Percentiles rank a stretch among this genome's conserved stretches.
phyloP scores from a whole-genome alignment of 2,329 filamentous ascomycete genomes.

The Microdochium paspali region DNA sequence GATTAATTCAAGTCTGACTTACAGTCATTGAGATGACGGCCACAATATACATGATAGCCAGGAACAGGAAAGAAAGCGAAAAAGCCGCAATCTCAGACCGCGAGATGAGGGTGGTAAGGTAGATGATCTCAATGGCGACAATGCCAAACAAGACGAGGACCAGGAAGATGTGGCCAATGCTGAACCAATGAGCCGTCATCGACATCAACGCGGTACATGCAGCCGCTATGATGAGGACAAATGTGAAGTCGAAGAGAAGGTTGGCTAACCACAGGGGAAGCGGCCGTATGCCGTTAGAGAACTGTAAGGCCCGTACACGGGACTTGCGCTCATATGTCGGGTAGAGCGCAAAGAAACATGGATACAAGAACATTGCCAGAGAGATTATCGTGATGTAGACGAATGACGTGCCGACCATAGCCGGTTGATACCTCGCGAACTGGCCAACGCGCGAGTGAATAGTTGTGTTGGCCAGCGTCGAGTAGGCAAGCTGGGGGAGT shows the following conservation, averaged over 20 bases:
- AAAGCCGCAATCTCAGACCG: constrained; percentile 56
- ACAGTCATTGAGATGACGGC: constrained; percentile 15
- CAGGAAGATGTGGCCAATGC: constrained; percentile 51
- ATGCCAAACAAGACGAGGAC: constrained; percentile 56
- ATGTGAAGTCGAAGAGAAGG: constrained; percentile 51
- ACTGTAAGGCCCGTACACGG: constrained; percentile 56
- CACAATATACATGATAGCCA: constrained; percentile 13
- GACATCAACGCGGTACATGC: constrained; percentile 46
- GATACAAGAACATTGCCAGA: constrained; percentile 45
- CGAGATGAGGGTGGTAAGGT: constrained; percentile 52
- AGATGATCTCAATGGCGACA: constrained; percentile 48
- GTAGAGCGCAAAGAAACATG: constrained; percentile 58
- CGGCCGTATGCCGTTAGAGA: constrained; percentile 58
- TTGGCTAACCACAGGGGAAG: constrained; percentile 57
- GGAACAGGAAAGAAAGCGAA: constrained; percentile 33
- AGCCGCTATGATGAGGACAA: constrained; percentile 34
- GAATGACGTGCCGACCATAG: constrained; percentile 10
- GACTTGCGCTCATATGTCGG: constrained; percentile 51
- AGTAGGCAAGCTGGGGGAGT: constrained; percentile 11
- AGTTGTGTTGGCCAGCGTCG: constrained; percentile 7
- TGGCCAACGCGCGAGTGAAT: constrained; percentile 6
- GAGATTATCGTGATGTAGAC: constrained; percentile 15
- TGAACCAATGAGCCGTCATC: constrained; percentile 42
- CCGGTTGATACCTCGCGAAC: constrained; percentile 7
- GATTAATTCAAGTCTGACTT: constrained; percentile 5